Percentiles rank a stretch among this genome's conserved stretches.
Evolutionary conservation across 495 filamentous ascomycete species (phyloP).

Genomic region (Aspergillus egyptiacus): DNA sequence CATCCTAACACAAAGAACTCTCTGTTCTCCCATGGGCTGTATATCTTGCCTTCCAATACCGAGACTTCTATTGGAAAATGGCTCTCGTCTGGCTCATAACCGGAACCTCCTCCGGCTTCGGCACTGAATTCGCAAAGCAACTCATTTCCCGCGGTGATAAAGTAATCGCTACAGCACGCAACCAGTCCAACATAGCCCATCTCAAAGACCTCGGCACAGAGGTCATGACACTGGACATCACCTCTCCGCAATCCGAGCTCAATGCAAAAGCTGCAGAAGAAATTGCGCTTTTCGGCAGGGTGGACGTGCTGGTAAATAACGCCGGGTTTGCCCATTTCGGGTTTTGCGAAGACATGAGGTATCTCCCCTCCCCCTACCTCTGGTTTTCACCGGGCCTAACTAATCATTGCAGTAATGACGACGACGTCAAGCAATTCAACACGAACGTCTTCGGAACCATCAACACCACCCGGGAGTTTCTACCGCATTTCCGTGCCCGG

Average conservation of each 20-base stretch:
- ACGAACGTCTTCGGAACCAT: constrained; percentile 7
- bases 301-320: constrained; percentile 51
- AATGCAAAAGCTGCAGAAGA: constrained; percentile 34
- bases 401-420: neutral
- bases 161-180: constrained; percentile 52
- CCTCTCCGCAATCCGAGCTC: constrained; percentile 27
- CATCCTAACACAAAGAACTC: neutral
- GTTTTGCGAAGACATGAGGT: constrained; percentile 19
- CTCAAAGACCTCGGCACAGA: constrained; percentile 40
- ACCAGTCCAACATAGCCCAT: constrained; percentile 31
- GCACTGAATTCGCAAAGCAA: constrained; percentile 37
- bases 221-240: constrained; percentile 42
- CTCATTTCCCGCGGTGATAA: constrained; percentile 44
- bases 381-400: neutral
- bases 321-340: constrained; percentile 38
- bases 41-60: neutral
- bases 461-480: neutral
- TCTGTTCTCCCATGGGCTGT: too few relatives aligned
- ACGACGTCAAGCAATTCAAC: constrained; percentile 2
- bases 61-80: too few relatives aligned
- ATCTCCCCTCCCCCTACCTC: neutral
- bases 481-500: constrained; percentile 2
- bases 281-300: constrained; percentile 28
- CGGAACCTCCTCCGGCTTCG: constrained; percentile 50
- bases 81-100: constrained; percentile 52